A percentile compares a stretch with the other conserved stretches of the same genome.
phyloP scores from a whole-genome alignment of 176 grass and related monocot genomes.

The Olyra latifolia region DNA sequence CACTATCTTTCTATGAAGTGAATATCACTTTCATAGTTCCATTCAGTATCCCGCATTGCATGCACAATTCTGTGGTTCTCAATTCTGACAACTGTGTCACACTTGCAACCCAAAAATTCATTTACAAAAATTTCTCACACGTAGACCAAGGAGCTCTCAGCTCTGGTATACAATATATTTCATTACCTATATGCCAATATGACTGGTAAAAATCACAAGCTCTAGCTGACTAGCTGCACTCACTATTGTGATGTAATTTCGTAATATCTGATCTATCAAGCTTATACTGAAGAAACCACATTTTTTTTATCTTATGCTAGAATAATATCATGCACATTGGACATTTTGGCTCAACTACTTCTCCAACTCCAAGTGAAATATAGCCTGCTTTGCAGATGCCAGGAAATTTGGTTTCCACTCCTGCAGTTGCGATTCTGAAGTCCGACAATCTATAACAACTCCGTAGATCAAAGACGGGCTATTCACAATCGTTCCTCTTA shows the following conservation, averaged over 20 bases:
- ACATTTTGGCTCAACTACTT: not conserved
- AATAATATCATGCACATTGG: conserved; percentile 11
- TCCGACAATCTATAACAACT: not conserved
- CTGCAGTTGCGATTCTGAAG: not conserved
- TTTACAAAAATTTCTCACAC: not conserved
- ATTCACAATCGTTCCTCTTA: not conserved
- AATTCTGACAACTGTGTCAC: not conserved
- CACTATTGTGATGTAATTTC: not conserved
- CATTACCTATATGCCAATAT: not conserved
- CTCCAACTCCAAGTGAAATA: not conserved
- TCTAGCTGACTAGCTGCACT: not conserved
- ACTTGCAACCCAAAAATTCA: not conserved
- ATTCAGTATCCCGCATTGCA: conserved; percentile 7
- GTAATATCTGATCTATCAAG: not conserved
- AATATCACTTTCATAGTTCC: not conserved
- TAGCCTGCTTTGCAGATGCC: not conserved
- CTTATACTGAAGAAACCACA: not conserved
- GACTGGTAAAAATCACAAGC: not conserved
- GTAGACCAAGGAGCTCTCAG: not conserved
- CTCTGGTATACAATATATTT: not conserved
- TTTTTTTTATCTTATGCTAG: conserved; percentile 16
- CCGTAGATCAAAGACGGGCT: conserved; percentile 18
- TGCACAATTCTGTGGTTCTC: not conserved
- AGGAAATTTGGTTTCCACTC: not conserved
- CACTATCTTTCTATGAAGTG: not conserved